Conservation (phyloP, 345 rosid species). For the Gossypium longicalyx region DNA sequence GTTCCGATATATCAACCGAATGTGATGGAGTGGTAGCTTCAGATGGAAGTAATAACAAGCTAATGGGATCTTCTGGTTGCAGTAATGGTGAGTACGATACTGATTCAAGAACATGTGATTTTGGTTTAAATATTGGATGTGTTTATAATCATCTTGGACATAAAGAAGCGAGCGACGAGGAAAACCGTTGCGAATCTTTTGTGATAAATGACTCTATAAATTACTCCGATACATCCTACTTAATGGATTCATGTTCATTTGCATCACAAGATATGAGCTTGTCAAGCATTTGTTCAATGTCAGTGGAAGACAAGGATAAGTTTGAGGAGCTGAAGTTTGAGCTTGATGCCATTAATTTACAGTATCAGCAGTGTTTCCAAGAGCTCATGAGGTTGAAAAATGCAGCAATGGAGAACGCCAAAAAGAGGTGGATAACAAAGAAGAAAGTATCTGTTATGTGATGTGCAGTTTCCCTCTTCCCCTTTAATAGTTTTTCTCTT, state of each 20-base stretch:
- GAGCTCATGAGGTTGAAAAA: slow-evolving; percentile 61
- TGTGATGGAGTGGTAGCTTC: slow-evolving; percentile 27
- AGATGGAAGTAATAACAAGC: slow-evolving; percentile 21
- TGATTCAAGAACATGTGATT: slow-evolving; percentile 6
- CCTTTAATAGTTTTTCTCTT: not conserved
- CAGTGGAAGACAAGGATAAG: slow-evolving; percentile 35
- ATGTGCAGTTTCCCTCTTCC: not conserved
- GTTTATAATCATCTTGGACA: slow-evolving; percentile 17
- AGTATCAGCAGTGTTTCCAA: slow-evolving; percentile 49
- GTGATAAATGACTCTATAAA: slow-evolving; percentile 21
- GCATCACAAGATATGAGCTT: slow-evolving; percentile 37
- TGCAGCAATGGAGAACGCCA: slow-evolving; percentile 56
- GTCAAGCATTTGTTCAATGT: slow-evolving; percentile 31
- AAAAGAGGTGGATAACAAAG: slow-evolving; percentile 56
- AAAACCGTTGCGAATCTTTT: slow-evolving; percentile 17
- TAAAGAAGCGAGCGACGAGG: slow-evolving; percentile 10
- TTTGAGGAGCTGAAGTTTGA: slow-evolving; percentile 46
- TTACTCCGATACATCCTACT: slow-evolving; percentile 27
- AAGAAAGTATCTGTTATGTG: slow-evolving; percentile 35
- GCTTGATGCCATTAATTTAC: slow-evolving; percentile 47
- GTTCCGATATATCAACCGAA: slow-evolving; percentile 52
- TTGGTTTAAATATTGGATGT: slow-evolving; percentile 11
- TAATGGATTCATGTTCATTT: slow-evolving; percentile 38
- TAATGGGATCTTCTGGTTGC: slow-evolving; percentile 25
- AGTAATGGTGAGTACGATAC: slow-evolving; percentile 18